These are phyloP conservation scores for Pyricularia sp. DNA, from an alignment of 2,329 filamentous ascomycete genomes.

Conservation along the genomic window DNA sequence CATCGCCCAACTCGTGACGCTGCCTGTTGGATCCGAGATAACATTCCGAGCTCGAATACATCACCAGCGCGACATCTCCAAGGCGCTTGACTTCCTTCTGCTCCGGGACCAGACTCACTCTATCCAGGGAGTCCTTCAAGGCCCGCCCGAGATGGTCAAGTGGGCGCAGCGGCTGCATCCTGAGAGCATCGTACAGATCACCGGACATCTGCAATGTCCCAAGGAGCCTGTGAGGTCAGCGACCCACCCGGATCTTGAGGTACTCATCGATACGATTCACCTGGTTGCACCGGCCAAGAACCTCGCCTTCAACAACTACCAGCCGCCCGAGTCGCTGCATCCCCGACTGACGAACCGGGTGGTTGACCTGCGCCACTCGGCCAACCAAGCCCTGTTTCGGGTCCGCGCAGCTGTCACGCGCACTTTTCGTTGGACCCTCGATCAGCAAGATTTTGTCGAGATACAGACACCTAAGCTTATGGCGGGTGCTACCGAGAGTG, in stretches of 20 bases:
- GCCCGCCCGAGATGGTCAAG: conserved; percentile 53
- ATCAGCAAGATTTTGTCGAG: conserved; percentile 73
- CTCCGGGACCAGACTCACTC: conserved; percentile 78
- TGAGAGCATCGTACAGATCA: conserved; percentile 71
- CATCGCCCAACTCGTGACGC: conserved; percentile 13
- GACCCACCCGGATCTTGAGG: conserved; percentile 65
- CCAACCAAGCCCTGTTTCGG: conserved; percentile 81
- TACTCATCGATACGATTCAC: conserved; percentile 52
- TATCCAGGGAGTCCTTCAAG: conserved; percentile 70
- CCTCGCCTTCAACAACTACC: conserved; percentile 41
- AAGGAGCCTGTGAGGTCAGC: conserved; percentile 68
- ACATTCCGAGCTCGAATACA: conserved; percentile 65
- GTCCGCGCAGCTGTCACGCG: conserved; percentile 74
- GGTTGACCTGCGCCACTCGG: conserved; percentile 75
- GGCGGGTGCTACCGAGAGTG: conserved; percentile 82
- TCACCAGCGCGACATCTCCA: conserved; percentile 71
- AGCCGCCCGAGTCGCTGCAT: conserved; percentile 48
- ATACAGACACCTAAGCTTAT: conserved; percentile 92
- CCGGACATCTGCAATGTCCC: conserved; percentile 63
- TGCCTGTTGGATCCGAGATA: conserved; percentile 43
- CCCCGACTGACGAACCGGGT: conserved; percentile 72
- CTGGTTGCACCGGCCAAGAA: conserved; percentile 41
- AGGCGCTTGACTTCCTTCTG: conserved; percentile 75
- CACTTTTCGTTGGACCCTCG: conserved; percentile 68
- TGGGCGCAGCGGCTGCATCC: conserved; percentile 78